Conservation (phyloP, 2,329 filamentous ascomycete genomes). For the Pseudogymnoascus sp. region DNA sequence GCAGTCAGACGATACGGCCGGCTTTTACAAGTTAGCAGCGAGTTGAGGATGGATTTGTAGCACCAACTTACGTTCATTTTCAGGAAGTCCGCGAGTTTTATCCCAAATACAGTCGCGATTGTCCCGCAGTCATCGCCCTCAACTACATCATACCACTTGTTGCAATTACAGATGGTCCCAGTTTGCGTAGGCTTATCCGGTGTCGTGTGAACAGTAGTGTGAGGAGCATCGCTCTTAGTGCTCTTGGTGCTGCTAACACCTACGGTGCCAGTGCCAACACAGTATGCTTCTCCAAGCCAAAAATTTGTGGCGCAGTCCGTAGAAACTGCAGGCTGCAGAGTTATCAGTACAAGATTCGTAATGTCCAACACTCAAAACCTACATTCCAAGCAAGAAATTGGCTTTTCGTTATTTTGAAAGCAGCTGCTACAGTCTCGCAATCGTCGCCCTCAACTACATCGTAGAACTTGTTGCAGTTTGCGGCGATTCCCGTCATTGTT, state of each 20-base stretch:
- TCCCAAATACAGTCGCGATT: conserved; percentile 2
- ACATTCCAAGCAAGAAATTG: conserved; percentile 4
- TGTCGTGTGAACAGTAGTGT: conserved; percentile 1
- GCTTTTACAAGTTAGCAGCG: conserved; percentile 20
- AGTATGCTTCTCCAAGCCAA: conserved; percentile 24
- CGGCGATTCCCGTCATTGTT: conserved; percentile 18
- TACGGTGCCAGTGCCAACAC: conserved; percentile 19
- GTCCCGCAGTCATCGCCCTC: conserved; percentile 10
- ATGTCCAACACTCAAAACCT: neutral
- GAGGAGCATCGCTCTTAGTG: conserved; percentile 1
- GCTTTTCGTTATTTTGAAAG: conserved; percentile 2
- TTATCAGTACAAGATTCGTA: neutral
- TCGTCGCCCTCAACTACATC: conserved; percentile 17
- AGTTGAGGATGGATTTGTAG: neutral
- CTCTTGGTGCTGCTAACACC: conserved; percentile 1
- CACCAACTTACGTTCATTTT: neutral
- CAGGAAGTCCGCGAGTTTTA: conserved; percentile 7
- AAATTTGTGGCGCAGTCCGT: conserved; percentile 25
- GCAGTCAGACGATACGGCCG: conserved; percentile 25
- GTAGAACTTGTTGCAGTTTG: conserved; percentile 13
- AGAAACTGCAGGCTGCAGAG: neutral
- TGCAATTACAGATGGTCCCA: conserved; percentile 9
- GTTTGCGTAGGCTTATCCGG: neutral
- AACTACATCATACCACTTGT: conserved; percentile 10
- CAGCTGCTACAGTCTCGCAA: conserved; percentile 17